Conservation (phyloP, 495 filamentous ascomycete species). For the Talaromyces thailandensis region DNA sequence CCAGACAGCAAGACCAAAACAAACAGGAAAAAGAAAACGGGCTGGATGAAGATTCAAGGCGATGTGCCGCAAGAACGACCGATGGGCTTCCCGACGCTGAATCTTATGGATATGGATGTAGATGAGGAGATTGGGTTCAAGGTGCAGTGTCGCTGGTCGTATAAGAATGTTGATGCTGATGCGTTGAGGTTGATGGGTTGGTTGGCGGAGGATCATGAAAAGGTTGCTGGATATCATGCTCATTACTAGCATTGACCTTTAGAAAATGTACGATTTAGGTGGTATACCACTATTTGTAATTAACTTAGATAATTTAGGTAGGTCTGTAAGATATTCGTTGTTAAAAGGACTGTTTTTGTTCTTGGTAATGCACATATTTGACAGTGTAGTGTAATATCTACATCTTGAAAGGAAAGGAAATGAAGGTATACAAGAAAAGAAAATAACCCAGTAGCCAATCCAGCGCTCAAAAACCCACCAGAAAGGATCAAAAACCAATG, state of each 20-base stretch:
- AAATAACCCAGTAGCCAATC: constrained; percentile 7
- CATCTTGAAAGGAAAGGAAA: constrained; percentile 9
- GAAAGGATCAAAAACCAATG: neutral
- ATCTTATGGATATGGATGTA: constrained; percentile 1
- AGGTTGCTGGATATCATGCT: neutral
- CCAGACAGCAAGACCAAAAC: neutral
- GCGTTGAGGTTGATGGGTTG: constrained; percentile 26
- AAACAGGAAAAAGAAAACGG: neutral
- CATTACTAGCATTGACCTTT: neutral
- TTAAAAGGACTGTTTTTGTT: neutral
- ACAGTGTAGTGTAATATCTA: constrained; percentile 2
- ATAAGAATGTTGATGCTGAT: constrained; percentile 33
- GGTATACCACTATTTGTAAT: neutral
- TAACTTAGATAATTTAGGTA: neutral
- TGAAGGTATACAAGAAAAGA: constrained; percentile 5
- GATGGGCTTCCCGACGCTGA: constrained; percentile 4
- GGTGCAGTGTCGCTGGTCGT: constrained; percentile 35
- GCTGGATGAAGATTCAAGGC: neutral
- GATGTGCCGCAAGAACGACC: neutral
- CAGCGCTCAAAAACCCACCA: neutral
- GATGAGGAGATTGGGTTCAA: constrained; percentile 7
- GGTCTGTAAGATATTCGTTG: neutral
- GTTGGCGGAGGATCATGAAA: constrained; percentile 5
- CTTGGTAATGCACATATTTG: neutral
- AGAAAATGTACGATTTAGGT: neutral